Base-by-base conservation (phyloP, 1,284 basidiomycete species). In the Cutaneotrichosporon dermatis region DNA sequence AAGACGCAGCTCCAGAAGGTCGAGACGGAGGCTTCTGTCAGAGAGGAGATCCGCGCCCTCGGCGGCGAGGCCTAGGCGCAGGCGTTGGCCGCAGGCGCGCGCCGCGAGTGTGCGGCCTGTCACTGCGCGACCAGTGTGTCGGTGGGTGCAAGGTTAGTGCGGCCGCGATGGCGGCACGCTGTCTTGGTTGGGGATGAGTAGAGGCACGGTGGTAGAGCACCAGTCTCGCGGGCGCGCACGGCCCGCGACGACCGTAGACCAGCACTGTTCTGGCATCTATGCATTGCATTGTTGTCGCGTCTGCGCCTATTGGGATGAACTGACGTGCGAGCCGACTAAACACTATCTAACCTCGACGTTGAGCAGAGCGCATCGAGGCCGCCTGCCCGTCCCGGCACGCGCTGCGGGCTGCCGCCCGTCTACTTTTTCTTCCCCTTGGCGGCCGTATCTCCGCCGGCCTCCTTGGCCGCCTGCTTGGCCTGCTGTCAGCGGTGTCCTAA, bases 1-100 rank as follows among this genome's bases (percentile, higher is more conserved):
- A 88, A 87, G 61, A 97, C 93, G 33, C 94, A 98, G 79, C 77
- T 95, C 66, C 89, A 90, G 82, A 98, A 98, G 84, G 95, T 97
- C 68, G 90, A 93, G 44, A 86, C 86, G 7, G 92, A 96, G 79
- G 83, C 76, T 6, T 87, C 89, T 66, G 90, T 97, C 67, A 81
- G 85, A 66, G 86, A 85, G 72, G 93, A 96, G 80, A 84, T 97
- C 48, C 71, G 76, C 4, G 75, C 76, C 34, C 77, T 87, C 42
- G 81, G 69, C n/a, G 73, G 70, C 4, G 61, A 57, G 16, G 64
- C 67, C 6, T 60, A 57, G 35, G 54, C 10, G 49, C 25, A 25
- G 25, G 25, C 25, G 25, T 25, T 25, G 25, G 25, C 25, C 25
- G 25, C 25, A 25, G 25, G 25, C 25, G 43, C 11, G 34, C 37